Conservation (phyloP, 2,329 filamentous ascomycete species). For the Colletotrichum tropicicola region DNA sequence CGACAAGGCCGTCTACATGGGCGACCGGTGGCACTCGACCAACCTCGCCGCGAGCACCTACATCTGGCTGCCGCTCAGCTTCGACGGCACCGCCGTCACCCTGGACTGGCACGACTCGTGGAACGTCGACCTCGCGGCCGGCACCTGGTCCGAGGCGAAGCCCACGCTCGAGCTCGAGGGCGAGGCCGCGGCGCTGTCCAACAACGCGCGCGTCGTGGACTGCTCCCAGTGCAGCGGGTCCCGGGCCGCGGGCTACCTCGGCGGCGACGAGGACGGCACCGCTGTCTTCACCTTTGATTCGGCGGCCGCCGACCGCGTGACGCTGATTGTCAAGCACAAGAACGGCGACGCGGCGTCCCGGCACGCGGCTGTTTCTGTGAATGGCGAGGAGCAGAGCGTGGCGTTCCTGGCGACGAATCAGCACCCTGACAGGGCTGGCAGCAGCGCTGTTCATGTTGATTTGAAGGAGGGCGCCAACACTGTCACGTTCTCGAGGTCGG, state of each 20-base stretch:
- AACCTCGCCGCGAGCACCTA: slow-evolving; percentile 71
- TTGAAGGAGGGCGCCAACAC: slow-evolving; percentile 59
- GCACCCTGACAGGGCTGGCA: slow-evolving; percentile 47
- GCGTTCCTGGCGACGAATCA: slow-evolving; percentile 63
- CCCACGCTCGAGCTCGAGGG: slow-evolving; percentile 60
- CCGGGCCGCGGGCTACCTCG: slow-evolving; percentile 62
- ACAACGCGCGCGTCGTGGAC: slow-evolving; percentile 53
- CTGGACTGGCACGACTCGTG: slow-evolving; percentile 64
- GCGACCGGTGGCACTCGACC: slow-evolving; percentile 71
- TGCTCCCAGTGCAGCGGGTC: slow-evolving; percentile 62
- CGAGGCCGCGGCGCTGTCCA: slow-evolving; percentile 54
- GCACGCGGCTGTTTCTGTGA: slow-evolving; percentile 64
- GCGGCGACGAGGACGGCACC: slow-evolving; percentile 54
- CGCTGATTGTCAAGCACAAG: slow-evolving; percentile 62
- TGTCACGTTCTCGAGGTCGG: slow-evolving; percentile 52
- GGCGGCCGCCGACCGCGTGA: slow-evolving; percentile 53
- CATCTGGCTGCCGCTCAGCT: slow-evolving; percentile 68
- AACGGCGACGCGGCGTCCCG: slow-evolving; percentile 64
- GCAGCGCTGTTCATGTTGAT: slow-evolving; percentile 56
- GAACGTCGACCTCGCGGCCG: slow-evolving; percentile 54
- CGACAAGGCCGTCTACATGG: slow-evolving; percentile 65
- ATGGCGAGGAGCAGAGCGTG: slow-evolving; percentile 58
- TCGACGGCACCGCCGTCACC: slow-evolving; percentile 60
- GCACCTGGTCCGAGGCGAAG: slow-evolving; percentile 53
- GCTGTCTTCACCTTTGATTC: slow-evolving; percentile 59